Percentiles rank a stretch among this genome's conserved stretches.
Conservation (phyloP, 31 red algal species). For the Porphyra umbilicalis region DNA sequence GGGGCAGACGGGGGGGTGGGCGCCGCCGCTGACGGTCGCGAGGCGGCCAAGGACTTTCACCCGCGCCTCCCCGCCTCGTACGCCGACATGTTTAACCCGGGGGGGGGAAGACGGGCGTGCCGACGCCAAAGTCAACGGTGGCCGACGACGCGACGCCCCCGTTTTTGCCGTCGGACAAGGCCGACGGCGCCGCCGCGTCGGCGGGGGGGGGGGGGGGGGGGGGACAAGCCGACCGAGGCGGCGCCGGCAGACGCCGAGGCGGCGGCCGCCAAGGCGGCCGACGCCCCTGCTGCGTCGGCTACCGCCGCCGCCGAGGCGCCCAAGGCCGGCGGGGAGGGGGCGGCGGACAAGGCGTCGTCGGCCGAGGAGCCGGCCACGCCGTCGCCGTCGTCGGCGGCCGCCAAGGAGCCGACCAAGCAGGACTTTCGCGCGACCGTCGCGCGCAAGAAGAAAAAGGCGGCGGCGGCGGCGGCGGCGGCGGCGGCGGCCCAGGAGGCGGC, state of each 20-base stretch:
- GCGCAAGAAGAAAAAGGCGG: neutral
- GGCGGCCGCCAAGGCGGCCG: neutral
- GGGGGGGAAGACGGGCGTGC: neutral
- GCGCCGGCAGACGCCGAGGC: neutral
- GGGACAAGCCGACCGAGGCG: too few species aligned
- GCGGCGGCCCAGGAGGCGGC: too few species aligned
- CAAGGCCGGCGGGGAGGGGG: neutral
- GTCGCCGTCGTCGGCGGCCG: neutral
- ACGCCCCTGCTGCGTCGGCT: neutral
- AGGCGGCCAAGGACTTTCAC: neutral
- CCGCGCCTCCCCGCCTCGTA: neutral
- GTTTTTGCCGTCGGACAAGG: too few species aligned
- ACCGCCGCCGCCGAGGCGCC: neutral
- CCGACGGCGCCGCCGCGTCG: too few species aligned
- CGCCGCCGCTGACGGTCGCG: neutral
- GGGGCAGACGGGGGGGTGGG: neutral
- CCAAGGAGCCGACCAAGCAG: neutral
- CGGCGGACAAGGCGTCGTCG: neutral
- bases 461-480: neutral
- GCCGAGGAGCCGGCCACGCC: neutral
- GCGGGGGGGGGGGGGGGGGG: neutral
- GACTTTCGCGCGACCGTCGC: neutral
- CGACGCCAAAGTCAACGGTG: too few species aligned
- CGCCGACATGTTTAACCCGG: neutral
- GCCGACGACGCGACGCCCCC: too few species aligned